Percentiles rank a stretch among this genome's conserved stretches.
Evolutionary conservation across 768 basidiomycete genomes (phyloP).

Genomic region (Dendrothele bispora): DNA sequence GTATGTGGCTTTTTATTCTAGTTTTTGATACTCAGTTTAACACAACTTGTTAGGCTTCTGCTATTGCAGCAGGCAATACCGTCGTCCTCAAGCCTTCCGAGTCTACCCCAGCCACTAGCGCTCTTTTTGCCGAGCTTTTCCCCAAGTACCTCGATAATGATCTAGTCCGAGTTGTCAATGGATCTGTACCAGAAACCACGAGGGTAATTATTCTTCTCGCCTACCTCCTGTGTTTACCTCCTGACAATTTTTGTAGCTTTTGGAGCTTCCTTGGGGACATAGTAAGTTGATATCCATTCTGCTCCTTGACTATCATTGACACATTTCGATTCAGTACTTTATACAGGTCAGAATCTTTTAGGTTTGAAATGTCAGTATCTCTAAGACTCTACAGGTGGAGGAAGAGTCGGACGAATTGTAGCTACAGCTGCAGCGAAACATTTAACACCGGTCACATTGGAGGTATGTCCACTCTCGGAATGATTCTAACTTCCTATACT

Average conservation of each 20-base stretch:
- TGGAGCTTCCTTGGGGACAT: slow-evolving; percentile 70
- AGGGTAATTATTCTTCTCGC: slow-evolving; percentile 30
- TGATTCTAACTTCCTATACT: not conserved
- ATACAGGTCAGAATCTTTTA: slow-evolving; percentile 46
- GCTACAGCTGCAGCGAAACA: slow-evolving; percentile 75
- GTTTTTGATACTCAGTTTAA: not conserved
- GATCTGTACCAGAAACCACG: slow-evolving; percentile 63
- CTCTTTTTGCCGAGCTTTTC: slow-evolving; percentile 64
- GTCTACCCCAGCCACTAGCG: slow-evolving; percentile 50
- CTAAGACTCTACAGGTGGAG: slow-evolving; percentile 12
- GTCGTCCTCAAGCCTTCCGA: slow-evolving; percentile 80
- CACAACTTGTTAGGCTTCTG: slow-evolving; percentile 36
- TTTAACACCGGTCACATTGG: slow-evolving; percentile 65
- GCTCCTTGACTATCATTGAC: not conserved
- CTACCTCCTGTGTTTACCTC: slow-evolving; percentile 11
- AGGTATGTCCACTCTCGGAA: slow-evolving; percentile 38
- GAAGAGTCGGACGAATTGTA: slow-evolving; percentile 65
- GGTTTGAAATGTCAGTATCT: not conserved
- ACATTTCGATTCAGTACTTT: slow-evolving; percentile 47
- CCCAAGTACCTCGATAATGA: slow-evolving; percentile 75
- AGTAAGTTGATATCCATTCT: slow-evolving; percentile 25
- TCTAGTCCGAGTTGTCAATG: slow-evolving; percentile 67
- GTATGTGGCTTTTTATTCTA: slow-evolving; percentile 33
- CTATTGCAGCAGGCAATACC: slow-evolving; percentile 78
- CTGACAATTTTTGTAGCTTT: slow-evolving; percentile 40